Conservation (phyloP, 2,329 filamentous ascomycete genomes). For the Diaporthe australafricana region DNA sequence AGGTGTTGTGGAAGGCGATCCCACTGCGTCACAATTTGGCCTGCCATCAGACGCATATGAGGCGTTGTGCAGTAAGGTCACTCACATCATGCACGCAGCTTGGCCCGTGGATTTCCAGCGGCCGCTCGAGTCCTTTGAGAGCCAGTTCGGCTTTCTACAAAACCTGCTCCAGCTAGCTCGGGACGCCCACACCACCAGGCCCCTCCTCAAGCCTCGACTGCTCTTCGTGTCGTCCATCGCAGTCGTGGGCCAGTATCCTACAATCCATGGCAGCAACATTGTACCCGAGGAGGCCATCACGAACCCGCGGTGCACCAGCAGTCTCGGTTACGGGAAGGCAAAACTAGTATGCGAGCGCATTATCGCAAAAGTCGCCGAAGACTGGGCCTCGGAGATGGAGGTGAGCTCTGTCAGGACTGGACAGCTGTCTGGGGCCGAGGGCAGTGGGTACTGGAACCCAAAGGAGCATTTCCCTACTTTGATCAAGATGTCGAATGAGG, state of each 20-base stretch:
- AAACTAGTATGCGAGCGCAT: conserved; percentile 19
- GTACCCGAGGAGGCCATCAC: background rate
- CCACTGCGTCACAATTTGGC: background rate
- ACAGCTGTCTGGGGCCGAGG: background rate
- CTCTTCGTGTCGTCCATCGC: conserved; percentile 7
- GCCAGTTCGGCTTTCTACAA: background rate
- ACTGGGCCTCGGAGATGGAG: conserved; percentile 2
- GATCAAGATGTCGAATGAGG: background rate
- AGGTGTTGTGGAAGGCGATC: background rate
- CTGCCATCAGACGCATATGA: background rate
- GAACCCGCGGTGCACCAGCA: background rate
- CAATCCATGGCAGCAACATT: background rate
- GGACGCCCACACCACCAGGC: background rate
- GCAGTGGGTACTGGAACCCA: background rate
- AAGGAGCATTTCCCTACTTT: conserved; percentile 6
- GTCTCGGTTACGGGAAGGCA: background rate
- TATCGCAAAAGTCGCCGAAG: background rate
- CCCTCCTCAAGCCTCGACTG: background rate
- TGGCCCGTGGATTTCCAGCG: background rate
- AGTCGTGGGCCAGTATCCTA: background rate
- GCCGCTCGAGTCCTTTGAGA: background rate
- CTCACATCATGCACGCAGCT: conserved; percentile 11
- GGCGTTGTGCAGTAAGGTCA: background rate
- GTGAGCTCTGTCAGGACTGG: conserved; percentile 1
- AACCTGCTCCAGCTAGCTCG: background rate